phyloP scores from a whole-genome alignment of 495 filamentous ascomycete species.

The Podospora australis region DNA sequence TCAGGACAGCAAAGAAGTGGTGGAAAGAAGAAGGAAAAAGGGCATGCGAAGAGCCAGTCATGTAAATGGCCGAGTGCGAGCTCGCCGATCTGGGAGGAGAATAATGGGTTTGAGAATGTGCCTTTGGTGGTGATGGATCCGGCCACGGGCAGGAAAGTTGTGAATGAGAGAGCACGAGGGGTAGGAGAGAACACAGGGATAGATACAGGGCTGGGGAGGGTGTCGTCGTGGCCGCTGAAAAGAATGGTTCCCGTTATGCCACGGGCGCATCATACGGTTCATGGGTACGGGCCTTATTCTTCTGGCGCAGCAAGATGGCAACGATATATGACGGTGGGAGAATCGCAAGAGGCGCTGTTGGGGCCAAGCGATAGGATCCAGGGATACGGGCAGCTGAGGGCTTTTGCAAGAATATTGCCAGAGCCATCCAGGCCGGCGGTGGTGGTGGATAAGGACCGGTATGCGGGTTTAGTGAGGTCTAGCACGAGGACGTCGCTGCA shows the following conservation, averaged over 20 bases:
- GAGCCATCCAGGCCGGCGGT: conserved; percentile 16
- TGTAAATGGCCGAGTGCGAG: conserved; percentile 5
- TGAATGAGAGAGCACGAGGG: too few species aligned
- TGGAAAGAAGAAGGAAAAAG: background rate
- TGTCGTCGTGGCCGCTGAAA: conserved; percentile 20
- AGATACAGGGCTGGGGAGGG: too few species aligned
- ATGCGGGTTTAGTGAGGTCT: background rate
- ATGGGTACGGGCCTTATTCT: conserved; percentile 2
- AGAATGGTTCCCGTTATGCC: conserved; percentile 14
- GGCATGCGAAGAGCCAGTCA: background rate
- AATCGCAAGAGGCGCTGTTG: conserved; percentile 7
- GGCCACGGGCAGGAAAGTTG: too few species aligned
- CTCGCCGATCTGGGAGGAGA: background rate
- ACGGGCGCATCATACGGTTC: conserved; percentile 10
- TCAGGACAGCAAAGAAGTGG: background rate
- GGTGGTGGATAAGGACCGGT: conserved; percentile 2
- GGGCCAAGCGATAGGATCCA: background rate
- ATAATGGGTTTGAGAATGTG: background rate
- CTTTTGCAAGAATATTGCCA: conserved; percentile 10
- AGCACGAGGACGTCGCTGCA: background rate
- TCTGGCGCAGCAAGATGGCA: background rate
- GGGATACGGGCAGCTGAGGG: conserved; percentile 11
- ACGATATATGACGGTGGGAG: too few species aligned
- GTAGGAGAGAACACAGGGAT: too few species aligned
- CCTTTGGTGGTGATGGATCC: too few species aligned